Conservation (phyloP, 352 stramenopile species). For the Globisporangium yorkense region DNA sequence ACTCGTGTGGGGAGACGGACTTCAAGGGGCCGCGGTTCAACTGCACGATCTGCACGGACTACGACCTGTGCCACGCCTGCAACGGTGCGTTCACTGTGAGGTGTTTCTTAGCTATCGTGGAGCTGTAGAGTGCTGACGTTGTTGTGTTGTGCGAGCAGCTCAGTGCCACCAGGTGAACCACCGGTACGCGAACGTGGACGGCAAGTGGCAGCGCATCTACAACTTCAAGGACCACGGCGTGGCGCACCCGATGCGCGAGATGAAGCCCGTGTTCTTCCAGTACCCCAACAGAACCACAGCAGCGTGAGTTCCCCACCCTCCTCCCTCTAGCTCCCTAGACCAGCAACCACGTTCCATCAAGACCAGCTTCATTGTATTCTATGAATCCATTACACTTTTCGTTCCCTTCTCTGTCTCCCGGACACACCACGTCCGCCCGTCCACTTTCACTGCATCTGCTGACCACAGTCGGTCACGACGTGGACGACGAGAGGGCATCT, state of each 20-base stretch:
- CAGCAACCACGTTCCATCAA: not conserved
- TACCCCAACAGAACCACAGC: constrained; percentile 14
- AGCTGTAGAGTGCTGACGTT: not conserved
- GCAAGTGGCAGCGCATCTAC: constrained; percentile 74
- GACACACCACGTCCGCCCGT: no score
- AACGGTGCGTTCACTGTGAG: constrained; percentile 28
- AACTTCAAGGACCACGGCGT: constrained; percentile 67
- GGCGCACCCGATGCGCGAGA: constrained; percentile 52
- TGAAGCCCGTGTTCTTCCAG: constrained; percentile 66
- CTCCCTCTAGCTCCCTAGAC: no score
- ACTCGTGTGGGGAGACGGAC: constrained; percentile 75
- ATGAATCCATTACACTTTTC: no score
- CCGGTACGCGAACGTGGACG: constrained; percentile 75
- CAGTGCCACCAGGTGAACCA: constrained; percentile 58
- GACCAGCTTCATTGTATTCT: no score
- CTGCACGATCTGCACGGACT: constrained; percentile 69
- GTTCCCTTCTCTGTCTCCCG: no score
- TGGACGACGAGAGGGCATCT: no score
- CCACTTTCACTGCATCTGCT: no score
- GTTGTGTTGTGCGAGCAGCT: constrained; percentile 19
- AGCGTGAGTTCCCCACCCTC: no score
- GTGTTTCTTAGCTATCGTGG: not conserved
- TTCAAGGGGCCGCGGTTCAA: constrained; percentile 73
- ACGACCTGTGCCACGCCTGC: constrained; percentile 62
- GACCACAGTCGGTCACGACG: no score